Evolutionary conservation across 352 stramenopile genomes (phyloP), one percentile per base, ranked within the genome.

Genomic region (Peronospora belbahrii): DNA sequence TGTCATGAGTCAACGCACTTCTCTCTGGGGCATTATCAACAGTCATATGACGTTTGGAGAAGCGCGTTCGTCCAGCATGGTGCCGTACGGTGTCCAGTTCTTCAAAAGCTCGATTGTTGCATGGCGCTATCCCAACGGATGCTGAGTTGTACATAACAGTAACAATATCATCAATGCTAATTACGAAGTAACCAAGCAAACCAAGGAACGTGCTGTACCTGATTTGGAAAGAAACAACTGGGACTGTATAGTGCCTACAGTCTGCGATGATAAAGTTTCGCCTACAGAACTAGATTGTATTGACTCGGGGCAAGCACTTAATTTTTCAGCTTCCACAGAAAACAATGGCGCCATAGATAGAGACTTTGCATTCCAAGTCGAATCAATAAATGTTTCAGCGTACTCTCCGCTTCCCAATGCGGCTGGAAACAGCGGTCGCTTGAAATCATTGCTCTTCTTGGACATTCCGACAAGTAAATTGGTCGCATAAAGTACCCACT

Each of bases 301-400:
- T 17, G 27, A 33, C 14, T 49, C 25, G 31, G 13, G 23, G 39
- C 15, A 38, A 34, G 43, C 36, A 27, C 46, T 67, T n/a, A 90
- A 71, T 14, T 47, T 45, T 34, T 85, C 68, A 9, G 65, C 59
- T 47, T 89, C 77, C 13, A 89, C 65, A 0, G 75, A 92, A 45
- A 92, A 92, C 32, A 92, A 48, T 9, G 81, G 80, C 0, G 65
- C 62, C 70, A 92, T 88, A 2, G 65, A 84, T 32, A 79, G 71
- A 17, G 61, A 70, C 39, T 82, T 85, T 1, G 61, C 60, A 23
- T 83, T 74, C 77, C 77, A 89, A 11, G 50, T 71, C n/a, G 69
- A 59, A 37, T 92, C 77, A 56, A 92, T 85, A 13, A 41, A 35
- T 17, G 68, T 49, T 15, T 84, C 67, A 22, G 62, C 46, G 45